Conservation (phyloP, 2,329 filamentous ascomycete species). For the Apiospora sp. region DNA sequence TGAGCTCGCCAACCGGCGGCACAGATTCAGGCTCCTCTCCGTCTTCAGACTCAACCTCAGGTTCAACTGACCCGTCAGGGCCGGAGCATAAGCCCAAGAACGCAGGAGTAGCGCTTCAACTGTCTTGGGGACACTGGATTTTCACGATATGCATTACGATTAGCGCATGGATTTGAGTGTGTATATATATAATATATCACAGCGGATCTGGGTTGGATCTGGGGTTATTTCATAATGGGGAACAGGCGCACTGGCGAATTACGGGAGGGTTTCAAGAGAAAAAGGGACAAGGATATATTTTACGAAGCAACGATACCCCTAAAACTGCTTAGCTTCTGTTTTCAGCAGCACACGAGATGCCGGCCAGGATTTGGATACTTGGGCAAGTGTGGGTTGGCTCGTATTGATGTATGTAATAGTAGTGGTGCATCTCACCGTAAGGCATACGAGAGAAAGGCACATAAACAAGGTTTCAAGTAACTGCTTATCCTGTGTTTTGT, state of each 20-base stretch:
- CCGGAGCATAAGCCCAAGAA: neutral
- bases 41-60: constrained; percentile 8
- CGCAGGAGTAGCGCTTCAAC: neutral
- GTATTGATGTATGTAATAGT: constrained; percentile 4
- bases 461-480: neutral
- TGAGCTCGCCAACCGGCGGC: constrained; percentile 31
- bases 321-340: neutral
- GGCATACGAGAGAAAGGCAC: neutral
- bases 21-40: constrained; percentile 28
- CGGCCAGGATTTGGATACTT: neutral
- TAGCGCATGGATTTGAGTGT: constrained; percentile 48
- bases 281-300: neutral
- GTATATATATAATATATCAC: constrained; percentile 15
- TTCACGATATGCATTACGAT: constrained; percentile 46
- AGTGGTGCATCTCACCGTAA: neutral
- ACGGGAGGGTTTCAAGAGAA: constrained; percentile 10
- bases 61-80: neutral
- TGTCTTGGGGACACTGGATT: constrained; percentile 29
- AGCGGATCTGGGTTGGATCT: too few relatives aligned
- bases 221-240: constrained; percentile 10
- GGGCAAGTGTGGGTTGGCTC: constrained; percentile 1
- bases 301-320: constrained; percentile 16
- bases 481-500: neutral
- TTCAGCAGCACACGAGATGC: neutral
- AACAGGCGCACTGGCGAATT: neutral